Base-by-base conservation (phyloP, 768 basidiomycete species). In the Baorangia bicolor region DNA sequence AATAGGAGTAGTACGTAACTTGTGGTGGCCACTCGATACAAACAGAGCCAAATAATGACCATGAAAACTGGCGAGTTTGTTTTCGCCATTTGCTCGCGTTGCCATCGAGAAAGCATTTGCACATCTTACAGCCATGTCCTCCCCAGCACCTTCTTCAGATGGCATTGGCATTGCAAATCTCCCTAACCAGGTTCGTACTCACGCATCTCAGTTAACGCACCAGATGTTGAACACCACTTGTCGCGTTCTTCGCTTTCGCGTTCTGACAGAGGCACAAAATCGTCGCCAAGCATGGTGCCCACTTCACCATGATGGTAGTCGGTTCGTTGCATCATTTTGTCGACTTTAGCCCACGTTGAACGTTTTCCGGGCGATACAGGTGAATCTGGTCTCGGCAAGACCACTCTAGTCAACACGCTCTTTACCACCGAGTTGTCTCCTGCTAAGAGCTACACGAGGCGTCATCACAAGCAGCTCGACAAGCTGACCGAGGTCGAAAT, bases 261-360 rank as follows among this genome's bases (percentile, higher is more conserved):
- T 30, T 34, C 34, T 13, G 49, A 46, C 71, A 98, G 95, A 87
- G 91, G 80, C 97, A 99, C 81, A 98, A 98, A 82, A 98, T 98
- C 71, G 94, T 98, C 60, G 95, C 94, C 59, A 96, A 98, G 80
- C 87, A 81, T 69, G 97, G 97, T 57, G 93, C 90, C 8, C 95
- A 98, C 77, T 98, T 98, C 78, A 98, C 97, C 55, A 85, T 99
- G 68, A 99, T 99, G 97, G 97, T 98, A 42, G 95, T 98, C 57
- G 97, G 97, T 93, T 51, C 42, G 63, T 55, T 6, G 13, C 38
- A 3, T 51, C 31, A 0, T 47, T n/a, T n/a, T 34, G 16, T 44
- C 25, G 14, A 11, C 12, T 27, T 27, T 16, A 4, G 0, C 16
- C 14, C 14, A 8, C 14, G 44, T 30, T 28, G n/a, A 64, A 11